Base-by-base conservation (phyloP, 2,329 filamentous ascomycete genomes). In the Graphiopsis chlorocephala region DNA sequence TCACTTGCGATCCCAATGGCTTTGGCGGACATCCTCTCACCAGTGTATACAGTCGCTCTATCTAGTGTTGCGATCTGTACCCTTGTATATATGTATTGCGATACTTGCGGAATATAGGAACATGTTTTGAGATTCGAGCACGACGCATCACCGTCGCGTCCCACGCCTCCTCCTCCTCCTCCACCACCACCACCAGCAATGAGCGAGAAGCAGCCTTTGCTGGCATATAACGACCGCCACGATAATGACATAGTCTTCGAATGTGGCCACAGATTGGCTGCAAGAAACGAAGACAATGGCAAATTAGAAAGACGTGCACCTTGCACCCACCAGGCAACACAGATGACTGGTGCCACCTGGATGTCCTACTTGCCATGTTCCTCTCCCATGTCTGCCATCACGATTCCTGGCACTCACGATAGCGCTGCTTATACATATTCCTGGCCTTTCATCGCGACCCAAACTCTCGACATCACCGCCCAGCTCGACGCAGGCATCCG, bases 351-450 rank as follows among this genome's bases (percentile, higher is more conserved):
- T 53, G 57, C 42, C 50, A 60, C 67, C 42, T 75, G 73, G 73
- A 75, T 75, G 73, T 65, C 69, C 28, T 47, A 47, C 3, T 20
- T 76, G 17, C 62, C 70, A 42, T 71, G 72, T 57, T 56, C 68
- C 10, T 66, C 65, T 1, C 68, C 67, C 14, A 42, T 77, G 25
- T 74, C 75, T 17, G 67, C 68, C 14, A 66, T 77, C 3, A 72
- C 74, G 4, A 73, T 78, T 33, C 75, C 75, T 0, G 75, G 75
- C 20, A 77, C 75, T 2, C 75, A 77, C 64, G 75, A 77, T 64
- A 75, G 72, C 57, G 71, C 74, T 6, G 77, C 78, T 3, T 74
- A 70, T 59, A 77, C 74, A 8, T 69, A 66, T n/a, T 68, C 69
- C 25, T 74, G 69, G 69, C 75, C 75, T 3, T 77, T 76, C 64